Base-by-base conservation (phyloP, 306 rosid genomes). In the Prosopis cineraria region DNA sequence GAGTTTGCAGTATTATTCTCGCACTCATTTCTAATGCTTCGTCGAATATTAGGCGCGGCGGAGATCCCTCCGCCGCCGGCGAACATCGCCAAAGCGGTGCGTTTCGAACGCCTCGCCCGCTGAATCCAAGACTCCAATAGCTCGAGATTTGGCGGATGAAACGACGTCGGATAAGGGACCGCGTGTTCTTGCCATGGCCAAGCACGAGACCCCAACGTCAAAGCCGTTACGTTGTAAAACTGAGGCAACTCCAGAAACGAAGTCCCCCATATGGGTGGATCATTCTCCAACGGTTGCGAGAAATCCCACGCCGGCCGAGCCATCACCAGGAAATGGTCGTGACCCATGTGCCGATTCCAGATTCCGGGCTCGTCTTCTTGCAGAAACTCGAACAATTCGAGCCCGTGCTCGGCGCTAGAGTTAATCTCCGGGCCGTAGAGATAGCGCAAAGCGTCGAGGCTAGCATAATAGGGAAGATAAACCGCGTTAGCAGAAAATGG, bases 151-250 rank as follows among this genome's bases (percentile, higher is more conserved):
- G 93, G 91, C 0, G 98, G 97, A 17, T 94, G 98, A 53, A 92
- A 94, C 58, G 98, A 94, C 68, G 98, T 92, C 58, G 97, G 93
- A 50, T 90, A 91, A 31, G 98, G 98, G 0, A 94, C 80, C 0
- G 95, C 97, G 17, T 88, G 96, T 43, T 94, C 98, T 82, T 92
- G 98, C 98, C 97, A 94, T 0, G 98, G 89, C 97, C 97, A 94
- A 3, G 97, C 90, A 8, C 98, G 91, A 1, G 93, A 5, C 78
- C 92, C 98, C 3, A 87, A 71, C 10, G 97, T 92, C 64, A 94
- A 73, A 9, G 86, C 91, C 14, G 95, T 94, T 40, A 90, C 79
- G 31, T 94, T 94, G 50, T 48, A 90, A 39, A 92, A 92, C 34
- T 89, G 78, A 0, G 95, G 91, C 12, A 91, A 63, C 29, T 94